Conservation (phyloP, 73 alveolate genomes). For the Paramecium primaurelia region DNA sequence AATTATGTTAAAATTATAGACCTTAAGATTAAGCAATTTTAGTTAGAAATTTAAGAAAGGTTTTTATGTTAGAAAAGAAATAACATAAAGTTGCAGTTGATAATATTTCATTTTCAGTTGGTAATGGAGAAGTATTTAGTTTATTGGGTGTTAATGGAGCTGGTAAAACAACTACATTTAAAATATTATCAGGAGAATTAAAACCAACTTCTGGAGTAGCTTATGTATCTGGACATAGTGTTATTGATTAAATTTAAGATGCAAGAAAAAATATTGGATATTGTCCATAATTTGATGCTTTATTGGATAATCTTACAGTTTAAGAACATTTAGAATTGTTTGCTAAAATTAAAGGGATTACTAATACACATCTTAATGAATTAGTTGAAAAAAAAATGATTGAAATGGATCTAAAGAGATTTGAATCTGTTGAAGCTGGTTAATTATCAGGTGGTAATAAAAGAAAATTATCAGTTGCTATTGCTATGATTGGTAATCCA, state of each 20-base stretch:
- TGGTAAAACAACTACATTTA: conserved; percentile 79
- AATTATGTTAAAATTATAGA: conserved; percentile 57
- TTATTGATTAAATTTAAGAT: conserved; percentile 51
- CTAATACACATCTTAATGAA: conserved; percentile 34
- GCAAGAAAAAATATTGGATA: conserved; percentile 90
- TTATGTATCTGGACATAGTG: conserved; percentile 75
- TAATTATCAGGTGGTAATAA: conserved; percentile 96
- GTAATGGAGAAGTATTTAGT: conserved; percentile 83
- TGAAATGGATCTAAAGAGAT: conserved; percentile 79
- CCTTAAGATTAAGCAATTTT: conserved; percentile 65
- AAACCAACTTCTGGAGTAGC: conserved; percentile 89
- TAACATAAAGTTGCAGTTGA: conserved; percentile 71
- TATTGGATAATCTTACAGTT: conserved; percentile 89
- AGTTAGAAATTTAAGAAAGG: conserved; percentile 72
- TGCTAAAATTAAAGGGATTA: conserved; percentile 92
- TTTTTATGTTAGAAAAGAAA: conserved; percentile 61
- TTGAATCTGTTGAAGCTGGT: conserved; percentile 79
- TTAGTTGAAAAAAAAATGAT: conserved; percentile 69
- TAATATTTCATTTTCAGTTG: conserved; percentile 76
- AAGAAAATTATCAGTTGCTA: conserved; percentile 94
- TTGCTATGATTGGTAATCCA: conserved; percentile 96
- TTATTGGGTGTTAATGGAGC: conserved; percentile 88
- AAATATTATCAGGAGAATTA: conserved; percentile 90
- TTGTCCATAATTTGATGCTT: conserved; percentile 98
- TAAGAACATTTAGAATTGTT: conserved; percentile 93